Conservation (phyloP, 257 asterid species). For the Solanum piurae region DNA sequence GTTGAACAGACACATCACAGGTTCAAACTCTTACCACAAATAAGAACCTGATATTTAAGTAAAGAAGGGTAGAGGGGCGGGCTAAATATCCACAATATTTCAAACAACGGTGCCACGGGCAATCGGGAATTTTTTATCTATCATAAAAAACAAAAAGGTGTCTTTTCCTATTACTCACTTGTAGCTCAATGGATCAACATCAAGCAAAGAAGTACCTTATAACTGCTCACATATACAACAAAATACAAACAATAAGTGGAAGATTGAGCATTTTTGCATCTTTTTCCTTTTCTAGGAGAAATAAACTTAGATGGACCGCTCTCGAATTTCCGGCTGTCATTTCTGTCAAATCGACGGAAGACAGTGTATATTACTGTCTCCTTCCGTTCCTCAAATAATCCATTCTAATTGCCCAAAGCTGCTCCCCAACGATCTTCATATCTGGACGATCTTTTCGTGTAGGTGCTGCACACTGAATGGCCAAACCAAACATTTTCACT, state of each 20-base stretch:
- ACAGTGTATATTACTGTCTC: conserved; percentile 6
- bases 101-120: neutral
- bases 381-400: conserved; percentile 56
- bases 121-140: neutral
- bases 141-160: too few species aligned
- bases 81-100: neutral
- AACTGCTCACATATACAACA: neutral
- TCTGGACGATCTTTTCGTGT: conserved; percentile 82
- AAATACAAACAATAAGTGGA: neutral
- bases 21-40: neutral
- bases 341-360: neutral
- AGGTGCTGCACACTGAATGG: conserved; percentile 87
- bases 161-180: neutral
- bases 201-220: neutral
- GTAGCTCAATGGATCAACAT: neutral
- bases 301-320: neutral
- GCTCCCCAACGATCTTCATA: conserved; percentile 72
- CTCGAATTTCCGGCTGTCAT: neutral
- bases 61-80: neutral
- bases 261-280: neutral
- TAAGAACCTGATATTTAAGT: neutral
- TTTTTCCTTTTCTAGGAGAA: conserved; percentile 2
- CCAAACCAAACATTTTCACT: conserved; percentile 62
- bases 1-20: neutral
- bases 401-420: conserved; percentile 85